These are phyloP conservation scores for Ormosia emarginata DNA, from an alignment of 306 rosid genomes.

Conservation along the genomic window DNA sequence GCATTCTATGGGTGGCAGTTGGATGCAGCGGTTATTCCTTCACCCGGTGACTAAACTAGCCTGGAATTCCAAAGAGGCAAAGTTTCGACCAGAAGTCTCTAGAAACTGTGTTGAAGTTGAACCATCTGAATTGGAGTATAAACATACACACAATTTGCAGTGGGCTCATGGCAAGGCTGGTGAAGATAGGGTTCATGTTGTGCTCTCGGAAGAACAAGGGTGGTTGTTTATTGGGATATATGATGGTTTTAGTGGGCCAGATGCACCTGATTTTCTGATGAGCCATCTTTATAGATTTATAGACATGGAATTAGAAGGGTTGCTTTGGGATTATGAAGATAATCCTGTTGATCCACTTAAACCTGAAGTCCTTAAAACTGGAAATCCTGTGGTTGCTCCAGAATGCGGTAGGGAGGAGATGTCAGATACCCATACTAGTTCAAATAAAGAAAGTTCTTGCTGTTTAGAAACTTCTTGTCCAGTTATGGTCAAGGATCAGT, in stretches of 20 bases:
- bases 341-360: constrained; percentile 28
- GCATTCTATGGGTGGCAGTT: constrained; percentile 43
- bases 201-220: constrained; percentile 74
- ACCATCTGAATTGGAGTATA: constrained; percentile 44
- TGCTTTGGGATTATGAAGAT: constrained; percentile 67
- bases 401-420: constrained; percentile 30
- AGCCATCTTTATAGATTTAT: constrained; percentile 58
- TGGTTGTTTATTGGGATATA: constrained; percentile 76
- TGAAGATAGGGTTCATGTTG: constrained; percentile 70
- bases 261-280: constrained; percentile 74
- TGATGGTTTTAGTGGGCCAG: constrained; percentile 75
- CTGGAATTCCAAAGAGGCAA: constrained; percentile 54
- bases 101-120: constrained; percentile 39
- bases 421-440: constrained; percentile 22
- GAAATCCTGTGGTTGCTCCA: constrained; percentile 13
- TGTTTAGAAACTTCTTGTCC: constrained; percentile 21
- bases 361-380: constrained; percentile 21
- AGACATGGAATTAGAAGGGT: constrained; percentile 63
- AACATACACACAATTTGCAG: constrained; percentile 54
- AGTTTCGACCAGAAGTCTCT: constrained; percentile 41
- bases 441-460: constrained; percentile 25
- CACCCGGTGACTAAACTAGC: constrained; percentile 55
- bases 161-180: constrained; percentile 86
- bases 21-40: constrained; percentile 59
- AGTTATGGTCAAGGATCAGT: constrained; percentile 18